These are phyloP conservation scores for Amanita rimosa DNA, from an alignment of 768 basidiomycete genomes.

Conservation along the genomic window DNA sequence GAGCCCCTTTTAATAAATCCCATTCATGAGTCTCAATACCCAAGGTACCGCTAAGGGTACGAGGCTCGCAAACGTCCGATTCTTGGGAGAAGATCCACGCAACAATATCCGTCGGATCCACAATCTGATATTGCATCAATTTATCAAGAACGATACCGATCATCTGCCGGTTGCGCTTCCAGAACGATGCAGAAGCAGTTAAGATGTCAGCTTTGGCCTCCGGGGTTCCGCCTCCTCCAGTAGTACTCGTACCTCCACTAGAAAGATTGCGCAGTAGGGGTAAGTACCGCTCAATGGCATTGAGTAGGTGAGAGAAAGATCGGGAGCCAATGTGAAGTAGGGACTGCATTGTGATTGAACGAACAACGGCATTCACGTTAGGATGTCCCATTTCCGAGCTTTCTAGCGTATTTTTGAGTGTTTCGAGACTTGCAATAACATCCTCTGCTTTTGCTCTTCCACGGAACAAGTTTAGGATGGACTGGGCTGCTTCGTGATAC, in stretches of 20 bases:
- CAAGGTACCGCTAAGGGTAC: conserved; percentile 25
- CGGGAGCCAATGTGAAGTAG: conserved; percentile 87
- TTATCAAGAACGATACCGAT: conserved; percentile 92
- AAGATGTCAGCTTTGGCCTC: conserved; percentile 68
- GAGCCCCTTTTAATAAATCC: conserved; percentile 71
- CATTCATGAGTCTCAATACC: conserved; percentile 62
- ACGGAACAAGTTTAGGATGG: conserved; percentile 72
- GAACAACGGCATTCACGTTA: conserved; percentile 55
- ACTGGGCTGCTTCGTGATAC: conserved; percentile 70
- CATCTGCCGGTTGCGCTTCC: conserved; percentile 80
- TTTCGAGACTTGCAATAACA: conserved; percentile 64
- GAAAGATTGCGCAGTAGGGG: conserved; percentile 60
- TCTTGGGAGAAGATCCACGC: conserved; percentile 68
- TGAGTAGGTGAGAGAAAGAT: conserved; percentile 95
- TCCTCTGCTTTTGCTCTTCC: conserved; percentile 72
- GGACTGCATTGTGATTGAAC: conserved; percentile 78
- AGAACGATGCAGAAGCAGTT: conserved; percentile 62
- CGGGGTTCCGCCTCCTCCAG: conserved; percentile 25
- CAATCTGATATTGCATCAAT: conserved; percentile 95
- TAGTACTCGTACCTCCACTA: conserved; percentile 28
- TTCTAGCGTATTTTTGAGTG: conserved; percentile 54
- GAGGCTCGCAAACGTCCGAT: conserved; percentile 26
- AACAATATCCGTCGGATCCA: conserved; percentile 89
- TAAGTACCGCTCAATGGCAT: conserved; percentile 93
- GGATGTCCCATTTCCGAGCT: conserved; percentile 42